These are phyloP conservation scores for Stachybotrys elegans DNA, from an alignment of 2,329 filamentous ascomycete species.

Conservation along the genomic window DNA sequence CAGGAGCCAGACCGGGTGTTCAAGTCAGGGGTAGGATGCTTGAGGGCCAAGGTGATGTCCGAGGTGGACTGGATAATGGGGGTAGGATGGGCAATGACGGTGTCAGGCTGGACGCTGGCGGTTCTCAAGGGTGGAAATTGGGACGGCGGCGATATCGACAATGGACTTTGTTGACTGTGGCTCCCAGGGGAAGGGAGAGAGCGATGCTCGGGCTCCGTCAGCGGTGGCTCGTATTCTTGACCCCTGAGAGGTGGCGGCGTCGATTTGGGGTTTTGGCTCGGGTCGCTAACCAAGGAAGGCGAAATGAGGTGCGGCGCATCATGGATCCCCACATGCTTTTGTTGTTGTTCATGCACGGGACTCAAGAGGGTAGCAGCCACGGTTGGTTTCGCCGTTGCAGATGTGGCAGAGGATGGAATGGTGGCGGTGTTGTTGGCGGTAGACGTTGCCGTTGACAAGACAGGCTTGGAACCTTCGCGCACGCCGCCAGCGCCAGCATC, in stretches of 20 bases:
- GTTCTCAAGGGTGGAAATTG: slow-evolving; percentile 23
- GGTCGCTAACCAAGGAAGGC: background rate
- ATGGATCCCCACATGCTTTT: too few species aligned
- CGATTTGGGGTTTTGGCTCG: background rate
- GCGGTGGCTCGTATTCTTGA: background rate
- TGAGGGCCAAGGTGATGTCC: slow-evolving; percentile 38
- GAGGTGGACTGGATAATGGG: slow-evolving; percentile 45
- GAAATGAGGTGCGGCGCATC: background rate
- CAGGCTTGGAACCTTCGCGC: too few species aligned
- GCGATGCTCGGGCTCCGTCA: background rate
- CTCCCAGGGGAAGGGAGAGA: slow-evolving; percentile 4
- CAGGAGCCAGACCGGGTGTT: slow-evolving; percentile 58
- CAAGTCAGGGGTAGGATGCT: slow-evolving; percentile 58
- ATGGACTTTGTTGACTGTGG: background rate
- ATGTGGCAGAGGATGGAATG: too few species aligned
- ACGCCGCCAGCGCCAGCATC: too few species aligned
- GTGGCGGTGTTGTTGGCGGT: too few species aligned
- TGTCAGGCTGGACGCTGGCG: slow-evolving; percentile 39
- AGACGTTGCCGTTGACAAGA: too few species aligned
- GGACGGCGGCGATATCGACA: background rate
- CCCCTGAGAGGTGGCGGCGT: background rate
- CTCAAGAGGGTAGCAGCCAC: too few species aligned
- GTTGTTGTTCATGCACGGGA: too few species aligned
- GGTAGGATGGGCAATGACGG: slow-evolving; percentile 32
- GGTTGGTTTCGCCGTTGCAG: too few species aligned